Conservation (phyloP, 768 basidiomycete species). For the Mycena indigotica region DNA sequence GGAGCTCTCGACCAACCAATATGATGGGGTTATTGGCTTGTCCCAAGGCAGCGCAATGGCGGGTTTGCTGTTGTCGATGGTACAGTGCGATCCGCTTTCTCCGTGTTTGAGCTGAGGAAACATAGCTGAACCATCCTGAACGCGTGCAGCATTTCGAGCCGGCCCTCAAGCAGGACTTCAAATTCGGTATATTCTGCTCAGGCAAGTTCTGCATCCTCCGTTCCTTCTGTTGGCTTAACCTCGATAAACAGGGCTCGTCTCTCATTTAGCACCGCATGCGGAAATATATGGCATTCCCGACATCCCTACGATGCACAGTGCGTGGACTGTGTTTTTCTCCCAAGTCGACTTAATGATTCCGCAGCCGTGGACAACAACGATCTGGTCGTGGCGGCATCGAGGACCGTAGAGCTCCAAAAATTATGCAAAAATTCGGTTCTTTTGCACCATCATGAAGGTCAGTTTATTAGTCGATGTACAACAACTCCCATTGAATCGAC, state of each 20-base stretch:
- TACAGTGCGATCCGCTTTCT: not conserved
- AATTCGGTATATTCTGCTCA: conserved; percentile 28
- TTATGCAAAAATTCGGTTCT: conserved; percentile 22
- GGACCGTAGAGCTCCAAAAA: conserved; percentile 24
- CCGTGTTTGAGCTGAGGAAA: not conserved
- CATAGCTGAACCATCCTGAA: conserved; percentile 25
- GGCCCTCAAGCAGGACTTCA: conserved; percentile 18
- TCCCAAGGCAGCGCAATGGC: conserved; percentile 29
- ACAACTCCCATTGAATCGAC: not conserved
- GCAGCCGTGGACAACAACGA: conserved; percentile 25
- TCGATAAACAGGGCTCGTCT: conserved; percentile 19
- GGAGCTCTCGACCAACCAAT: conserved; percentile 24
- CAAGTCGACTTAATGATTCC: not conserved
- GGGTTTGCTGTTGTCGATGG: conserved; percentile 26
- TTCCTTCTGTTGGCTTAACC: not conserved
- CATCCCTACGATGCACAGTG: conserved; percentile 26
- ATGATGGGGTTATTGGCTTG: conserved; percentile 27
- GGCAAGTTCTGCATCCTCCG: conserved; percentile 1
- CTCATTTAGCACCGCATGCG: conserved; percentile 21
- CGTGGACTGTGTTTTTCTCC: not conserved
- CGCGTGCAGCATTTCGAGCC: conserved; percentile 22
- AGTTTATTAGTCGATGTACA: not conserved
- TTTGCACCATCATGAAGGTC: conserved; percentile 22
- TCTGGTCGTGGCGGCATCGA: conserved; percentile 14
- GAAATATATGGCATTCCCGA: conserved; percentile 27